phyloP scores from a whole-genome alignment of 2,329 filamentous ascomycete genomes.

The Aspergillus novofumigatus region DNA sequence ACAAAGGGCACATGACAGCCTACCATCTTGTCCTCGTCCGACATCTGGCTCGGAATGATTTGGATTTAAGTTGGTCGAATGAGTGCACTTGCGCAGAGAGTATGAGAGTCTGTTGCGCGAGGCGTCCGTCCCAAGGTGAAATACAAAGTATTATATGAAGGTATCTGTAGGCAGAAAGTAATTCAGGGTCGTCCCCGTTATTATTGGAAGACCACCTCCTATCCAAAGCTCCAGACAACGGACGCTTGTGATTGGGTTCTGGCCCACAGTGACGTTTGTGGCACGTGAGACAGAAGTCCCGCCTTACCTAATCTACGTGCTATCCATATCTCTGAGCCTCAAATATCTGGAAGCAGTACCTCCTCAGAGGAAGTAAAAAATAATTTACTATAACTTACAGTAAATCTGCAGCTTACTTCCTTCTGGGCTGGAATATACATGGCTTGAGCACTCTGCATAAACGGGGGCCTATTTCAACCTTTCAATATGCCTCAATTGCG shows the following conservation, averaged over 20 bases:
- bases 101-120: neutral
- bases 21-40: conserved; percentile 37
- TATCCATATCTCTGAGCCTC: neutral
- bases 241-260: neutral
- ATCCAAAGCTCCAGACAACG: conserved; percentile 10
- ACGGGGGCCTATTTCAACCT: neutral
- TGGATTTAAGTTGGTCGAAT: neutral
- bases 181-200: conserved; percentile 1
- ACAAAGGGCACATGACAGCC: conserved; percentile 11
- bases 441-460: neutral
- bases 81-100: neutral
- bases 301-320: neutral
- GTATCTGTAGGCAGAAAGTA: conserved; percentile 19
- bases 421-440: neutral
- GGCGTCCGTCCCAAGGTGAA: neutral
- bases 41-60: conserved; percentile 21
- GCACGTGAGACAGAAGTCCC: conserved; percentile 1
- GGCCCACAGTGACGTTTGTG: conserved; percentile 2
- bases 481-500: neutral
- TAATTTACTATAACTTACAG: neutral
- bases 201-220: conserved; percentile 2
- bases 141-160: neutral
- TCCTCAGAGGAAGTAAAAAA: neutral
- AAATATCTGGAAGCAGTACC: neutral
- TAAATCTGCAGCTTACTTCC: neutral